Evolutionary conservation across 257 asterid genomes (phyloP).

Genomic region (Solanum stenotomum): DNA sequence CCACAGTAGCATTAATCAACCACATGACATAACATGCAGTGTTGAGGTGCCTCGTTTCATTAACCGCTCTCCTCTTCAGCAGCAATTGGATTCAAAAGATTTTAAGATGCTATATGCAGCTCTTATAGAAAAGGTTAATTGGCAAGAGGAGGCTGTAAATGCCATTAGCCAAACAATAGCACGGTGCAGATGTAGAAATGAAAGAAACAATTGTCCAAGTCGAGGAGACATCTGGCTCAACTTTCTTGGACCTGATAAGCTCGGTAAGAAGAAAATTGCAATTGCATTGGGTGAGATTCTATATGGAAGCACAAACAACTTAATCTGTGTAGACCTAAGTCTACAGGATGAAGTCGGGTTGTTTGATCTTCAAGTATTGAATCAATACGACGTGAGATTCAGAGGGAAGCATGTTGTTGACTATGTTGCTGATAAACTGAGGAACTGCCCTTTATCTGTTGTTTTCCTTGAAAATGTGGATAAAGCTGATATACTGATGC

Average conservation of each 20-base stretch:
- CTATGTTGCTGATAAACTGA: constrained; percentile 57
- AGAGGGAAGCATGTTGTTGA: constrained; percentile 62
- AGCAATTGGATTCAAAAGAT: constrained; percentile 26
- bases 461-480: constrained; percentile 69
- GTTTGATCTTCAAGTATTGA: constrained; percentile 18
- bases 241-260: constrained; percentile 51
- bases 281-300: constrained; percentile 49
- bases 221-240: constrained; percentile 59
- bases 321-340: constrained; percentile 47
- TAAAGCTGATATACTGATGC: constrained; percentile 62
- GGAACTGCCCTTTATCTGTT: constrained; percentile 46
- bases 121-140: constrained; percentile 37
- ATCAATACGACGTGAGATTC: constrained; percentile 25
- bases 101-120: constrained; percentile 42
- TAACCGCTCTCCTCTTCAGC: constrained; percentile 1
- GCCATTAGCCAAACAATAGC: constrained; percentile 36
- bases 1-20: background rate
- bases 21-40: constrained; percentile 8
- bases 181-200: constrained; percentile 8
- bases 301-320: constrained; percentile 43
- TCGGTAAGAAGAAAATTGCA: constrained; percentile 60
- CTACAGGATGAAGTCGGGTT: constrained; percentile 24
- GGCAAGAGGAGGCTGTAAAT: constrained; percentile 64
- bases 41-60: constrained; percentile 3
- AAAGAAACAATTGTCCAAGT: constrained; percentile 9